These are phyloP conservation scores for Leccinum longicurvipes DNA, from an alignment of 768 basidiomycete species.

Conservation along the genomic window DNA sequence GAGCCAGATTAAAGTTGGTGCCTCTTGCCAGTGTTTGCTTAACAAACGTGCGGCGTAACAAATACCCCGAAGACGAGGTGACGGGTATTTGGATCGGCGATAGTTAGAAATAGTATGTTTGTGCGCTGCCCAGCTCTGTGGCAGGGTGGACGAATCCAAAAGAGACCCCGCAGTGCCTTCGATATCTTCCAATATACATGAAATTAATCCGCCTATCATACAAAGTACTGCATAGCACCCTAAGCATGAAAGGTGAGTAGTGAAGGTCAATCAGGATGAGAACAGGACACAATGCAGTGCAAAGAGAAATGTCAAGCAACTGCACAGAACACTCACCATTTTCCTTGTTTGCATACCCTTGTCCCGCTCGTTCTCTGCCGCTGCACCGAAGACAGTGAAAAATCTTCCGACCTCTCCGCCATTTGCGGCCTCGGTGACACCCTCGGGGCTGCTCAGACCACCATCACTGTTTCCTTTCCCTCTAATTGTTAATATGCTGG, in stretches of 20 bases:
- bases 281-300: background rate
- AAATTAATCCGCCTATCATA: constrained; percentile 23
- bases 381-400: constrained; percentile 86
- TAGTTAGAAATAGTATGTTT: background rate
- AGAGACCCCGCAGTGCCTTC: background rate
- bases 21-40: background rate
- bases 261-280: background rate
- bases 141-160: background rate
- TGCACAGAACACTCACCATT: constrained; percentile 47
- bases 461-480: constrained; percentile 46
- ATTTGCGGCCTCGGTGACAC: background rate
- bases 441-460: constrained; percentile 8
- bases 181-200: background rate
- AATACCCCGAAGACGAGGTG: background rate
- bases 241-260: constrained; percentile 3
- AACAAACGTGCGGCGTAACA: background rate
- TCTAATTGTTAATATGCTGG: constrained; percentile 82
- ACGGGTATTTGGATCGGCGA: background rate
- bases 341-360: constrained; percentile 71
- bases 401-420: constrained; percentile 37
- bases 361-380: constrained; percentile 86
- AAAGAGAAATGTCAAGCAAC: background rate
- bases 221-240: constrained; percentile 41
- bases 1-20: background rate
- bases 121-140: background rate